phyloP scores from a whole-genome alignment of 495 filamentous ascomycete species.

The Penicillium crystallinum region DNA sequence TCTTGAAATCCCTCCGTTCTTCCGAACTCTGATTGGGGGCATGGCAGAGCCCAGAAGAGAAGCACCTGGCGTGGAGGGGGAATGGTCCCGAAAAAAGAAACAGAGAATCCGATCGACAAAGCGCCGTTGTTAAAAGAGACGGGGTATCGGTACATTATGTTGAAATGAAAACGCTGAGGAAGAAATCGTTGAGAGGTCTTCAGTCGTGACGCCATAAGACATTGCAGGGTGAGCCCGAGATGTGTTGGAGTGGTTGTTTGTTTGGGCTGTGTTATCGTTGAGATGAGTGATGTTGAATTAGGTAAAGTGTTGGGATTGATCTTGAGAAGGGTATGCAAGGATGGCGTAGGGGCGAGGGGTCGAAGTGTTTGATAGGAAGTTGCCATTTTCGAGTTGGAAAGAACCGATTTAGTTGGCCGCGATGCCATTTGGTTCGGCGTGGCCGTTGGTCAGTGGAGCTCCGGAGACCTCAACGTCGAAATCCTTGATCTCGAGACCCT shows the following conservation, averaged over 20 bases:
- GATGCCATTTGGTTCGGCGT: constrained; percentile 18
- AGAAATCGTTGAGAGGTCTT: constrained; percentile 50
- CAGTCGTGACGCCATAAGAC: constrained; percentile 45
- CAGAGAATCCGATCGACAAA: constrained; percentile 28
- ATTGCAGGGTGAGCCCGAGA: constrained; percentile 29
- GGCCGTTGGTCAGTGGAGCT: constrained; percentile 17
- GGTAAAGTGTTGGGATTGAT: constrained; percentile 22
- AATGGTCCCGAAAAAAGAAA: constrained; percentile 19
- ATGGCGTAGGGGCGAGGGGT: constrained; percentile 6
- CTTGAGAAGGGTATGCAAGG: constrained; percentile 15
- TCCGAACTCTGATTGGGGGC: constrained; percentile 3
- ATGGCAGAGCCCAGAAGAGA: constrained; percentile 5
- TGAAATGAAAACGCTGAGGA: constrained; percentile 44
- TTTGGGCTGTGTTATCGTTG: constrained; percentile 34
- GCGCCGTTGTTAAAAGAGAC: constrained; percentile 36
- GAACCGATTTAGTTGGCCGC: constrained; percentile 26
- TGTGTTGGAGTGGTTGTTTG: constrained; percentile 25
- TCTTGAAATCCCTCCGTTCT: constrained; percentile 2
- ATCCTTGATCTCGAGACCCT: constrained; percentile 65
- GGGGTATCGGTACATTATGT: constrained; percentile 38
- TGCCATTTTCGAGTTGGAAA: constrained; percentile 12
- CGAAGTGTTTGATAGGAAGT: background rate
- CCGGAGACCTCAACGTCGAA: constrained; percentile 45
- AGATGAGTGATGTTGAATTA: constrained; percentile 46
- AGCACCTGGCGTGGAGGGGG: constrained; percentile 16